Conservation (phyloP, 208 protist genomes). For the Acanthamoeba rhysodes region DNA sequence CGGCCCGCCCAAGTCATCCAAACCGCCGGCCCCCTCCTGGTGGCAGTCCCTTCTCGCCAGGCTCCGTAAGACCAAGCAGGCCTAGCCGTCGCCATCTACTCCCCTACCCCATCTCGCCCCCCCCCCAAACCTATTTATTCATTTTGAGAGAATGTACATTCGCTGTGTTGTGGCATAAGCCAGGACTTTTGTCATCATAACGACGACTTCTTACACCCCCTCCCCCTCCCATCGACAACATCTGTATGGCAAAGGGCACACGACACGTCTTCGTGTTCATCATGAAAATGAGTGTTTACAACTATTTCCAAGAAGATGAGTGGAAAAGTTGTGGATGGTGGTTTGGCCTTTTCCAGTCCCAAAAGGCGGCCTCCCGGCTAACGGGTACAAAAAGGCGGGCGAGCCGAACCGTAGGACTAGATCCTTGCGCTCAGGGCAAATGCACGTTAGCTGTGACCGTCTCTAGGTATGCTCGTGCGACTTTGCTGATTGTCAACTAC, state of each 20-base stretch:
- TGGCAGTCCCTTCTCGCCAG: conserved; percentile 20
- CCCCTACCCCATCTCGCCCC: neutral
- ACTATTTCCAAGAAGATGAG: neutral
- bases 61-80: conserved; percentile 16
- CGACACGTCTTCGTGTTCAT: too few species aligned
- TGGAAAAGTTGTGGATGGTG: neutral
- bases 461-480: neutral
- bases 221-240: neutral
- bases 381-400: neutral
- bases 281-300: neutral
- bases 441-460: conserved; percentile 19
- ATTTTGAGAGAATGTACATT: neutral
- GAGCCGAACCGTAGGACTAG: neutral
- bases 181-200: too few species aligned
- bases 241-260: neutral
- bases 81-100: neutral
- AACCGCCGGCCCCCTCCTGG: conserved; percentile 11
- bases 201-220: too few species aligned
- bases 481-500: conserved; percentile 13
- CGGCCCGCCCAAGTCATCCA: conserved; percentile 8
- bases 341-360: neutral
- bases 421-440: conserved; percentile 3
- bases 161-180: too few species aligned
- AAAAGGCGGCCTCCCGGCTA: neutral
- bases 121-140: neutral